Evolutionary conservation across 208 protist genomes (phyloP).

Genomic region (Wallacemonas sp.): DNA sequence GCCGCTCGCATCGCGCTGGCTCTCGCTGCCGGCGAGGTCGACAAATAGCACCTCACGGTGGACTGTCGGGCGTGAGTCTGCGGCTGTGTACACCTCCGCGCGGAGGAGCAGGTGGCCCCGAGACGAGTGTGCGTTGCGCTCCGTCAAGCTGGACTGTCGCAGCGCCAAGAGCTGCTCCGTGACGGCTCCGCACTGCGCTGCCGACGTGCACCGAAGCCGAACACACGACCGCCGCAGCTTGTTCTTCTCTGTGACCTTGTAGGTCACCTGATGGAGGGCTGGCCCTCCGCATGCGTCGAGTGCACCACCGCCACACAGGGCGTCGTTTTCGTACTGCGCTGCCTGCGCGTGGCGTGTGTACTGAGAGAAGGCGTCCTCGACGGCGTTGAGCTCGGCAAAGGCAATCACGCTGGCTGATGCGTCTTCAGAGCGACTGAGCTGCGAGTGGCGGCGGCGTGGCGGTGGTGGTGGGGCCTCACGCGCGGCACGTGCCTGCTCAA

Average conservation of each 20-base stretch:
- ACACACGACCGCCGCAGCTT: slow-evolving; percentile 36
- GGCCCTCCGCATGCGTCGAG: background rate
- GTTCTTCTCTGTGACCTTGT: slow-evolving; percentile 51
- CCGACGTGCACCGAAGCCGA: slow-evolving; percentile 29
- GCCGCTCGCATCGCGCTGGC: slow-evolving; percentile 18
- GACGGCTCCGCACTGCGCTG: slow-evolving; percentile 25
- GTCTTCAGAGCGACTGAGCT: background rate
- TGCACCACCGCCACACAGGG: background rate
- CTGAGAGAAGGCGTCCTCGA: background rate
- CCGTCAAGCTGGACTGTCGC: slow-evolving; percentile 38
- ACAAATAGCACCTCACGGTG: slow-evolving; percentile 49
- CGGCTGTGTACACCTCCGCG: slow-evolving; percentile 20
- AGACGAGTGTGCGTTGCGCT: slow-evolving; percentile 50
- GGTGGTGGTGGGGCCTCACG: background rate
- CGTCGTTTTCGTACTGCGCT: too few species aligned
- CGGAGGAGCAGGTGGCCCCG: slow-evolving; percentile 45
- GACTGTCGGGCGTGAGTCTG: background rate
- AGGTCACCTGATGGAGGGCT: slow-evolving; percentile 23
- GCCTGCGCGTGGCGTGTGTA: too few species aligned
- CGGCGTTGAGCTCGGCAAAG: background rate
- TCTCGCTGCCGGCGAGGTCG: slow-evolving; percentile 74
- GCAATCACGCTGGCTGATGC: background rate
- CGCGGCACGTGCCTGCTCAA: background rate
- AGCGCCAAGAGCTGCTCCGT: slow-evolving; percentile 32
- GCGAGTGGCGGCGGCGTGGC: background rate